Base-by-base conservation (phyloP, 768 basidiomycete species). In the Calocera viscosa region DNA sequence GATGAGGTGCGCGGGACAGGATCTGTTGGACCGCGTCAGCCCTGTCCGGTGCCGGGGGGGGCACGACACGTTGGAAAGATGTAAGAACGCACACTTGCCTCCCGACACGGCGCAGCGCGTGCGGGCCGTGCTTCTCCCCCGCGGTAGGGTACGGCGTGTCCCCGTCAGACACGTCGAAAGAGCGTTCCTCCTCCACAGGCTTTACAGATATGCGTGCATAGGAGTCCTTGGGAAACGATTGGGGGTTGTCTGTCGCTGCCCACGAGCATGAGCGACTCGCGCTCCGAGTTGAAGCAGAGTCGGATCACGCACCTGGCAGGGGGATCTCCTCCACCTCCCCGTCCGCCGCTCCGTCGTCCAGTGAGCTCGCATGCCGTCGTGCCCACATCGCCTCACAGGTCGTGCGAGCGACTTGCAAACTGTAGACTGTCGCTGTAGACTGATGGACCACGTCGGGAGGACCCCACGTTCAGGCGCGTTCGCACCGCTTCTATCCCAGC, bases 1-100 rank as follows among this genome's bases (percentile, higher is more conserved):
- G 65, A 89, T 86, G 64, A 86, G 53, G 53, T 28, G 30, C 7
- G 53, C 53, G 11, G 53, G 53, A 11, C 53, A 60, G 11, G 53
- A 60, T 60, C 53, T 60, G 24, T 30, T n/a, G n/a, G n/a, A n/a
- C n/a, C n/a, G n/a, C n/a, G n/a, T n/a, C n/a, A n/a, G n/a, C n/a
- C n/a, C n/a, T n/a, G n/a, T n/a, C n/a, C n/a, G n/a, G n/a, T n/a
- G n/a, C n/a, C n/a, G n/a, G n/a, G n/a, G n/a, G n/a, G n/a, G n/a
- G n/a, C n/a, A n/a, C n/a, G n/a, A n/a, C n/a, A n/a, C n/a, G n/a
- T n/a, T 2, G 24, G 26, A 3, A 12, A 32, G 30, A 10, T 8
- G 30, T 10, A 60, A 26, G 7, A 32, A 60, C 53, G 53, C 30
- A 60, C 53, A 60, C 30, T 26, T 60, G 2, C 14, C 53, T 19